Conservation (phyloP, 768 basidiomycete species). For the Cystofilobasidium ferigula region DNA sequence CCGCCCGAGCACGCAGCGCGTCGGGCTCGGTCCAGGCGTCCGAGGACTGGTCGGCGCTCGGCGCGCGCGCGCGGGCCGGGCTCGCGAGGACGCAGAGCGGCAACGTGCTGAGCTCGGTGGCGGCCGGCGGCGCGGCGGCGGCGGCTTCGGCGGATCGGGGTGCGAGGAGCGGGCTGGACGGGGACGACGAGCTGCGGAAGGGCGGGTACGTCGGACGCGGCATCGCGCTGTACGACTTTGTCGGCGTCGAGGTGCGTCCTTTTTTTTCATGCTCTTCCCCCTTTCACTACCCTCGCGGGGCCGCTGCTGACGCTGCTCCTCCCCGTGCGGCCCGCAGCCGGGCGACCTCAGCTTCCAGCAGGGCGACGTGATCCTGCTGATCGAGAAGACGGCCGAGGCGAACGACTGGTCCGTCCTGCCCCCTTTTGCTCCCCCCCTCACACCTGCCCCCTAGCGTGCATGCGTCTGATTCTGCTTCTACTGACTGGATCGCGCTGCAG, state of each 20-base stretch:
- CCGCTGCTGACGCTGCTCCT: not conserved
- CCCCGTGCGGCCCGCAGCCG: not conserved
- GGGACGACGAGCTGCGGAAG: not conserved
- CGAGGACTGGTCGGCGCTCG: constrained; percentile 18
- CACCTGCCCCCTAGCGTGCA: not conserved
- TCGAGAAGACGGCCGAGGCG: constrained; percentile 9
- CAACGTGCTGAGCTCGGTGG: not conserved
- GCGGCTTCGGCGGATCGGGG: too few relatives aligned
- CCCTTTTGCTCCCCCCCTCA: not conserved
- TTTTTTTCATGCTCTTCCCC: not conserved
- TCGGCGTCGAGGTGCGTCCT: constrained; percentile 4
- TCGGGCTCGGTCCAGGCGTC: not conserved
- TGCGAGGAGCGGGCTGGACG: too few relatives aligned
- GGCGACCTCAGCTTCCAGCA: constrained; percentile 11
- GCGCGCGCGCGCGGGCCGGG: constrained; percentile 9
- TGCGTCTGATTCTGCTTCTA: not conserved
- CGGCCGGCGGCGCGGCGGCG: not conserved
- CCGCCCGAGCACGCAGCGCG: not conserved
- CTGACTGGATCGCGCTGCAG: not conserved
- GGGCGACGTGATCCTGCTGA: constrained; percentile 18
- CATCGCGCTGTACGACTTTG: constrained; percentile 16
- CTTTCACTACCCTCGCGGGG: not conserved
- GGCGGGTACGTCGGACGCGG: constrained; percentile 1
- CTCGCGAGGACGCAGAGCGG: constrained; percentile 14
- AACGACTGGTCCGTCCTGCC: constrained; percentile 16